Percentiles rank a stretch among this genome's conserved stretches.
These are phyloP conservation scores for Vigna angularis DNA, from an alignment of 306 rosid species.

Conservation along the genomic window DNA sequence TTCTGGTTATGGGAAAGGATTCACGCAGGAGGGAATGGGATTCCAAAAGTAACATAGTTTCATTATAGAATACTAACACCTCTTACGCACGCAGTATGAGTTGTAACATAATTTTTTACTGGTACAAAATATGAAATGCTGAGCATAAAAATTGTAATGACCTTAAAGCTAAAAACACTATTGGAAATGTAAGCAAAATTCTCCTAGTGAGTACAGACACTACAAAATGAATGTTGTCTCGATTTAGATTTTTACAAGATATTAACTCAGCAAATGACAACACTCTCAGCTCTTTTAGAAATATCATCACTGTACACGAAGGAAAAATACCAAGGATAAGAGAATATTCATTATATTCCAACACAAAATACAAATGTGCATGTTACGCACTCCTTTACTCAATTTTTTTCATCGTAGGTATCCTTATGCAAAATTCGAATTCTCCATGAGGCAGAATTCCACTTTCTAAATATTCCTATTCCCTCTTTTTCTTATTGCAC, in stretches of 20 bases:
- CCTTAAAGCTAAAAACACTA: conserved; percentile 7
- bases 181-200: conserved; percentile 1
- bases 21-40: no score
- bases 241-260: background rate
- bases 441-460: no score
- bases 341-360: no score
- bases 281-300: conserved; percentile 2
- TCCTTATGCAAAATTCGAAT: no score
- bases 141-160: conserved; percentile 11
- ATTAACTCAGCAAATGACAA: conserved; percentile 1
- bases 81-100: conserved; percentile 3
- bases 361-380: no score
- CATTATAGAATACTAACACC: no score
- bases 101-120: conserved; percentile 25
- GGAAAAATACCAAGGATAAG: background rate
- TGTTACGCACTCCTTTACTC: no score
- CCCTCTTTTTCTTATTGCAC: no score
- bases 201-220: background rate
- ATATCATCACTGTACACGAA: background rate
- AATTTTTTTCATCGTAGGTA: no score
- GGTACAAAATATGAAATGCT: background rate
- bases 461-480: no score
- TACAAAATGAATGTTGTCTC: background rate
- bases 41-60: no score
- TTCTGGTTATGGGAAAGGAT: no score